Evolutionary conservation across 2,329 filamentous ascomycete genomes (phyloP), one percentile per base, ranked within the genome.

Genomic region (Dothistroma pini): DNA sequence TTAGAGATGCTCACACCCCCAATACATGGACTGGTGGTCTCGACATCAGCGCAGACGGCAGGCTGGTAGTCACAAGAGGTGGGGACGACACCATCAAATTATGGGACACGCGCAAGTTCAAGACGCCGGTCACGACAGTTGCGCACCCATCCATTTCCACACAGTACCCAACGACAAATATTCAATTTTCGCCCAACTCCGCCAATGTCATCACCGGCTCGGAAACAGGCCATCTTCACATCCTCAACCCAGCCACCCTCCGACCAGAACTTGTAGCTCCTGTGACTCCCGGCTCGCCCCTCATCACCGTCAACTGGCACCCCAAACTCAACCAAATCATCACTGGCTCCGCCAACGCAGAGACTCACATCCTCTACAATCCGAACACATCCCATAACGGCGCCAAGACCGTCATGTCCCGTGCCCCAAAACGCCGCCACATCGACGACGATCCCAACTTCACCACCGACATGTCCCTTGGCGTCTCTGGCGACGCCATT

Each of bases 41-140:
- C 49, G 93, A 96, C 71, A 89, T 99, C 69, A 97, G 93, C 67
- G 81, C 87, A 0, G 95, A 97, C 74, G 95, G 95, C 10, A 85
- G 93, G 61, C 88, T 97, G 79, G 86, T 97, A 2, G 89, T 97
- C 8, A 96, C 92, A 0, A 84, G 92, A 68, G 95, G 95, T 58
- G 93, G 93, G 55, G 95, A 99, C 75, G 86, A 96, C 72, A 84
- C 89, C 1, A 93, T 99, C 76, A 97, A 97, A 78, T 82, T 97
- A 1, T 99, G 95, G 95, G 95, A 99, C 74, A 96, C 89, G 2
- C 86, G 95, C 61, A 97, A 97, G 72, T 96, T 99, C 81, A 97
- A 95, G 74, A 83, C 89, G 60, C 91, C 95, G 4, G 83, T 99
- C 14, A 90, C 91, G 53, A 90, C 87, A 1, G 86, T 91, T 16